Evolutionary conservation across 495 filamentous ascomycete genomes (phyloP).

Genomic region (Trichocladium antarcticum): DNA sequence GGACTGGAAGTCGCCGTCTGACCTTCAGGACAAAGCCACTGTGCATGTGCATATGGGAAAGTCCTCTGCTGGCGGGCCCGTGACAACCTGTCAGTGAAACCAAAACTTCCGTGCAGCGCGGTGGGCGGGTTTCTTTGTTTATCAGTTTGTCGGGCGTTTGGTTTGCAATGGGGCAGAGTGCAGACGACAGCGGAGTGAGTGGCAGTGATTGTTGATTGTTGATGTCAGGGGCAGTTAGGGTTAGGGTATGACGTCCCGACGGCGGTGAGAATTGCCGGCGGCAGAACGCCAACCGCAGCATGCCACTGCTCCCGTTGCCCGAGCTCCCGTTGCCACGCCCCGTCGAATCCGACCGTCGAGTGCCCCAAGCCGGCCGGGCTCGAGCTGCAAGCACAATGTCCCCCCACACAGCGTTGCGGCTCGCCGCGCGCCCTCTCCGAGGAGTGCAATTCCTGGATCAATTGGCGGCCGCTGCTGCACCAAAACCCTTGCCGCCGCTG

Average conservation of each 20-base stretch:
- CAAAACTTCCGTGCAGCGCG: too few relatives aligned
- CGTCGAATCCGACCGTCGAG: background rate
- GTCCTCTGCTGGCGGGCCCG: too few relatives aligned
- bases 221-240: background rate
- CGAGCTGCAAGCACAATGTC: constrained; percentile 24
- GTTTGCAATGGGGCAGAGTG: too few relatives aligned
- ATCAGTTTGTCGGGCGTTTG: too few relatives aligned
- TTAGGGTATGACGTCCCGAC: constrained; percentile 6
- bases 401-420: constrained; percentile 18
- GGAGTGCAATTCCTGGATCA: constrained; percentile 14
- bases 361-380: background rate
- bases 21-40: too few relatives aligned
- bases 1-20: too few relatives aligned
- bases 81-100: too few relatives aligned
- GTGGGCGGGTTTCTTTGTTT: too few relatives aligned
- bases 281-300: constrained; percentile 8
- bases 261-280: background rate
- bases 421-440: constrained; percentile 21
- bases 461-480: constrained; percentile 1
- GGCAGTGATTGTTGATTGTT: background rate
- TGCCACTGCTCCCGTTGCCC: background rate
- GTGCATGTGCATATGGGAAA: too few relatives aligned
- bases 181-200: too few relatives aligned
- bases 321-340: background rate
- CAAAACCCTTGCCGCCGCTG: background rate